These are phyloP conservation scores for Camelina sativa DNA, from an alignment of 345 rosid genomes.

Conservation along the genomic window DNA sequence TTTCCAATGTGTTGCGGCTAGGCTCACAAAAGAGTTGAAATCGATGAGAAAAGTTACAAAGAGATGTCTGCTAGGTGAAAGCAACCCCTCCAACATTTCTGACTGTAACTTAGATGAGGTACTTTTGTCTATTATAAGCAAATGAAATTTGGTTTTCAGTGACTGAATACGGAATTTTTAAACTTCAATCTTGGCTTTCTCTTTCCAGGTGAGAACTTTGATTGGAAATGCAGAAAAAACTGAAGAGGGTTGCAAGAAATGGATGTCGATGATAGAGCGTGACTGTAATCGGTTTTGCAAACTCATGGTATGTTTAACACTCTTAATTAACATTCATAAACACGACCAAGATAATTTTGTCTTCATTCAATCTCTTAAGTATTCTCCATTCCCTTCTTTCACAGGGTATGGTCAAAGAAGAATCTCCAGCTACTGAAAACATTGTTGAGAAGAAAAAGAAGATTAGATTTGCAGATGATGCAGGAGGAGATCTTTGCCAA, in stretches of 20 bases:
- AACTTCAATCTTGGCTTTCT: not conserved
- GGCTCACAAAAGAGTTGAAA: constrained; percentile 67
- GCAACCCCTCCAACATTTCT: constrained; percentile 40
- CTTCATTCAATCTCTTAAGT: not conserved
- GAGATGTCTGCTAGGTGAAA: constrained; percentile 51
- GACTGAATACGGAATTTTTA: not conserved
- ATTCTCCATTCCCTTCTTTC: constrained; percentile 14
- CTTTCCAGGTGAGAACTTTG: constrained; percentile 56
- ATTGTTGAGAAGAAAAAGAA: constrained; percentile 58
- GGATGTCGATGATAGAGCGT: constrained; percentile 67
- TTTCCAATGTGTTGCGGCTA: constrained; percentile 58
- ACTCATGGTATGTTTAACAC: constrained; percentile 69
- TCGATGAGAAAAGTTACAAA: constrained; percentile 64
- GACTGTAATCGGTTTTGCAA: constrained; percentile 86
- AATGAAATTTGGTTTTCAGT: not conserved
- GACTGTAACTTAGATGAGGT: constrained; percentile 66
- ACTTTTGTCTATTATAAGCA: constrained; percentile 19
- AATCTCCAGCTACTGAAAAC: constrained; percentile 42
- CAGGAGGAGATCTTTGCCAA: constrained; percentile 79
- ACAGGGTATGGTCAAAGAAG: constrained; percentile 58
- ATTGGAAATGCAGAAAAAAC: constrained; percentile 58
- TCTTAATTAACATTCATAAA: not conserved
- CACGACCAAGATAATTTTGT: not conserved
- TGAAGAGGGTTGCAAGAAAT: constrained; percentile 70
- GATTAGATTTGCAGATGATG: constrained; percentile 89